Base-by-base conservation (phyloP, 2,329 filamentous ascomycete species). In the Cadophora sp. region DNA sequence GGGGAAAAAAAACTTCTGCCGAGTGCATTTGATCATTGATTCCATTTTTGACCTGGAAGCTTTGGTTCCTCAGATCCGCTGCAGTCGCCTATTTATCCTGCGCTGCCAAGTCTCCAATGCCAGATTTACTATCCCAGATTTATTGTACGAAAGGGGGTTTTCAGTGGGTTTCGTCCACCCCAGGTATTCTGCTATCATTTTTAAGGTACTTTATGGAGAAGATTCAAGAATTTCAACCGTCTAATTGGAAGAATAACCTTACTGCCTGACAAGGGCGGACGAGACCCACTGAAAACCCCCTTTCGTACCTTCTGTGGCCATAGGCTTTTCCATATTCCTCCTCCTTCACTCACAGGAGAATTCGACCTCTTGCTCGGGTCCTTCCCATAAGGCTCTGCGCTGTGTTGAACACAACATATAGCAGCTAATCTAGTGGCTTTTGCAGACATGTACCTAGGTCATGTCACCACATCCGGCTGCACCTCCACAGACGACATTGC, bases 21-120 rank as follows among this genome's bases (percentile, higher is more conserved):
- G 50, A 51, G 19, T 29, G 26, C 31, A 50, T 37, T 11, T 55
- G 26, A 66, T 66, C 46, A 55, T 50, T 64, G 64, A 34, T 58
- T 60, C 53, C 29, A 68, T 64, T 29, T 46, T 68, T 31, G 46
- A 62, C 64, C 62, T 68, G 62, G 66, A 68, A 56, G 46, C 43
- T 51, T 31, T 51, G 40, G 29, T 34, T 51, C 34, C 61, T 46
- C 26, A 34, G 31, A 62, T 56, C 58, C 6, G 19, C 50, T 29
- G 50, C 50, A 62, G 31, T 55, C 34, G 4, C 48, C 27, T 50
- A 22, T 43, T 59, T 43, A 40, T 26, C 56, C 56, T 43, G 34
- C 31, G n/a, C 22, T 12, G 24, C 31, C 22, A 59, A 8, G 24
- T 11, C 22, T 19, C 14, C 34, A 37, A 37, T n/a, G n/a, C n/a